phyloP scores from a whole-genome alignment of 345 rosid genomes.

The Lumnitzera littorea region DNA sequence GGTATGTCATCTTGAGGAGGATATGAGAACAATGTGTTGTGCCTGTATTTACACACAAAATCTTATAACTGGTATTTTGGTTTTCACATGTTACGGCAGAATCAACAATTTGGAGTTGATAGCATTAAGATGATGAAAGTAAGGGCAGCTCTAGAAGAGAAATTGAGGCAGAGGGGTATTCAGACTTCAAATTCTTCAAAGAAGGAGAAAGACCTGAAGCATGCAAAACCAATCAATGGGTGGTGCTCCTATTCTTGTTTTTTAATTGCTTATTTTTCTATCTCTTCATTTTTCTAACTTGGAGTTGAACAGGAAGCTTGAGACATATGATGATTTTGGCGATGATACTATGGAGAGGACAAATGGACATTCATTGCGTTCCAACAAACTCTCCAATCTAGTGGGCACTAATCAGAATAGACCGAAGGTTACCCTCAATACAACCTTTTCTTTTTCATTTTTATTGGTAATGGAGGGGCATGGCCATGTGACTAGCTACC shows the following conservation, averaged over 20 bases:
- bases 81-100: conserved; percentile 30
- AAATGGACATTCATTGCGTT: conserved; percentile 18
- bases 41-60: no score
- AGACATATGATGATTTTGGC: conserved; percentile 72
- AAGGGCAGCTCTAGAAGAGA: conserved; percentile 83
- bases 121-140: conserved; percentile 80
- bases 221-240: conserved; percentile 50
- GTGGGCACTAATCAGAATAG: conserved; percentile 40
- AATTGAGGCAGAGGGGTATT: conserved; percentile 54
- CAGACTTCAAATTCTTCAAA: conserved; percentile 36
- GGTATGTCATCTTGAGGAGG: conserved; percentile 28
- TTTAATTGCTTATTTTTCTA: background rate
- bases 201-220: conserved; percentile 42
- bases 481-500: no score
- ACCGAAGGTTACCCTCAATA: conserved; percentile 41
- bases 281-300: conserved; percentile 6
- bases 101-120: conserved; percentile 48
- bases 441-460: background rate
- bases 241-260: conserved; percentile 12
- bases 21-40: background rate
- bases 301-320: conserved; percentile 49
- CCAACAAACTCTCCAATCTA: conserved; percentile 42
- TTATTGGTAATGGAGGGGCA: no score
- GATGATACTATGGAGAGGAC: conserved; percentile 48
- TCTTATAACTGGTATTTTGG: background rate